These are phyloP conservation scores for Ochetophila trinervis DNA, from an alignment of 306 rosid genomes.

Conservation along the genomic window DNA sequence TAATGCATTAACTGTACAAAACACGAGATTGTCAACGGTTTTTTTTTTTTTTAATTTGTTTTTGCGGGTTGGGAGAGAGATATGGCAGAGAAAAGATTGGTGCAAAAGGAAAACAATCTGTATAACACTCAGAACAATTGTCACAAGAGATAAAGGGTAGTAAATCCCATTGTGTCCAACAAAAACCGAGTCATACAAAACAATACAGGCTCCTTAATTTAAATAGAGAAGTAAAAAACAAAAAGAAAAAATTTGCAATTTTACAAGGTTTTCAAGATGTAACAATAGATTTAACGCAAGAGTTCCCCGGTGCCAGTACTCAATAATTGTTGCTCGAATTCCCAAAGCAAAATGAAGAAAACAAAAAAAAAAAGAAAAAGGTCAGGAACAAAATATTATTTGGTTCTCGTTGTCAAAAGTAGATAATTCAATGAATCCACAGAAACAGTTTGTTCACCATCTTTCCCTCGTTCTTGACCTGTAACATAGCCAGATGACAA, in stretches of 20 bases:
- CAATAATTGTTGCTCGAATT: slow-evolving; percentile 38
- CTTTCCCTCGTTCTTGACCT: slow-evolving; percentile 52
- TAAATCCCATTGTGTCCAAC: slow-evolving; percentile 30
- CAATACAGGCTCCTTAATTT: slow-evolving; percentile 40
- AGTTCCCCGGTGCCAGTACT: slow-evolving; percentile 33
- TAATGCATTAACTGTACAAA: no score
- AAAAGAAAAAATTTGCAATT: slow-evolving; percentile 23
- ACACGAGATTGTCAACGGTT: no score
- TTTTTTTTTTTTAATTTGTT: no score
- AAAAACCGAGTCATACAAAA: slow-evolving; percentile 33
- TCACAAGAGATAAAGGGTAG: slow-evolving; percentile 23
- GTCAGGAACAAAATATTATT: slow-evolving; percentile 44
- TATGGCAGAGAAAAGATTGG: neutral
- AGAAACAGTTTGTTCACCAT: slow-evolving; percentile 40
- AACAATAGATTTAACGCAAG: slow-evolving; percentile 29
- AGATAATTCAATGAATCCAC: slow-evolving; percentile 29
- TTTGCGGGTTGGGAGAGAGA: neutral
- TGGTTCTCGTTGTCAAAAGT: slow-evolving; percentile 36
- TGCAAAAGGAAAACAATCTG: slow-evolving; percentile 25
- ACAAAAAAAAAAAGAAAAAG: slow-evolving; percentile 8
- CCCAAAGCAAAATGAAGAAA: slow-evolving; percentile 32
- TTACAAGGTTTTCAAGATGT: slow-evolving; percentile 34
- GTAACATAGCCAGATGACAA: slow-evolving; percentile 22
- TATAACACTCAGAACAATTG: slow-evolving; percentile 25
- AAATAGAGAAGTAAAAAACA: neutral